Base-by-base conservation (phyloP, 2,329 filamentous ascomycete species). In the Ophiostoma ulmi region DNA sequence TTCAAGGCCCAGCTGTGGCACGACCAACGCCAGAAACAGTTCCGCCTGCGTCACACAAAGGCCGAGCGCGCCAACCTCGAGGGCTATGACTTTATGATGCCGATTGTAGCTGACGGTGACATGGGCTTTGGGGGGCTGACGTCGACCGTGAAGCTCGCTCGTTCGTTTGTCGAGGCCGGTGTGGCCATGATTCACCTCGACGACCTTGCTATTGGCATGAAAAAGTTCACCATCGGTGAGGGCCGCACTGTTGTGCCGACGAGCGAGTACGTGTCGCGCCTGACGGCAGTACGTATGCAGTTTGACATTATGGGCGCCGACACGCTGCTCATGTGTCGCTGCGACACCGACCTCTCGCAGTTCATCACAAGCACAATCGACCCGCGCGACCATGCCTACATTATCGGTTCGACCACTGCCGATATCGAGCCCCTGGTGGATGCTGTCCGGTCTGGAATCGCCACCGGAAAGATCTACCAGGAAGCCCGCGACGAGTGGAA, bases 111-210 rank as follows among this genome's bases (percentile, higher is more conserved):
- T 4, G 80, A 81, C 71, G 80, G 77, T 7, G 80, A 82, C 71
- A 81, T 81, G 80, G 80, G 80, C 7, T 81, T 82, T 61, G 80
- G 80, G 5, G 77, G 76, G 14, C 71, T 81, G 65, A 81, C 80
- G 0, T 77, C 76, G 1, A 79, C 78, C 4, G 78, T 81, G 75
- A 81, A 82, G 75, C 78, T 81, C 76, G 77, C 78, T 6, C 75
- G 76, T 36, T 75, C 77, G n/a, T 81, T 82, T 70, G 80, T 81
- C n/a, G 80, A 81, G 64, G 76, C 78, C 17, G 80, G 80, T 6
- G 80, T 80, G 1, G 80, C 80, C 11, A 81, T 81, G 78, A 80
- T 82, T 64, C 80, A 82, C 69, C 76, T 82, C 4, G 80, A 82
- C 70, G 80, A 82, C 70, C 74, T 82, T 39, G 80, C 80, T 0